Evolutionary conservation across 169 alveolate species (phyloP).

Genomic region (Plasmodium inui): DNA sequence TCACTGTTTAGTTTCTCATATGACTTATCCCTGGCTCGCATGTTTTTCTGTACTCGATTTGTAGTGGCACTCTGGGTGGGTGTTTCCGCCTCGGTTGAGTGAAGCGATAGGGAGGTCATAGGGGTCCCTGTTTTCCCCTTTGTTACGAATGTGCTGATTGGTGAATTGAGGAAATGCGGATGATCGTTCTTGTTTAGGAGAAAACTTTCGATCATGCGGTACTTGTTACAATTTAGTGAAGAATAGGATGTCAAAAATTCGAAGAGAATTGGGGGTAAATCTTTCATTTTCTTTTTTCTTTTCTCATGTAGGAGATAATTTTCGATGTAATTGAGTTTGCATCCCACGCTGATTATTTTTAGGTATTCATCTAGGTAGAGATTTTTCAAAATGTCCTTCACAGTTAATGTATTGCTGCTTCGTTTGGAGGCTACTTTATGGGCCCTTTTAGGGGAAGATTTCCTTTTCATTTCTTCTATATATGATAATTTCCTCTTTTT

Average conservation of each 20-base stretch:
- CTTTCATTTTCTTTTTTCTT: slow-evolving; percentile 54
- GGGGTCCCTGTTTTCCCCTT: background rate
- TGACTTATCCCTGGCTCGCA: background rate
- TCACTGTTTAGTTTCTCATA: background rate
- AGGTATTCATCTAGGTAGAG: slow-evolving; percentile 55
- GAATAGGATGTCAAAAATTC: slow-evolving; percentile 75
- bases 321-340: slow-evolving; percentile 66
- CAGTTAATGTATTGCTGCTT: background rate
- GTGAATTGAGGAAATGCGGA: background rate
- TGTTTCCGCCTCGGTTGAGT: background rate
- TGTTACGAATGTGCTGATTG: background rate
- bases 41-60: background rate
- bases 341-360: slow-evolving; percentile 54
- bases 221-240: slow-evolving; percentile 25
- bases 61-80: background rate
- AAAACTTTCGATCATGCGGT: slow-evolving; percentile 32
- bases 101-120: background rate
- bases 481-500: slow-evolving; percentile 26
- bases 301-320: slow-evolving; percentile 37
- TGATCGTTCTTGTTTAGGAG: slow-evolving; percentile 12
- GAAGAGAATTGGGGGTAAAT: slow-evolving; percentile 42
- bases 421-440: background rate
- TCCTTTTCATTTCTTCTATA: background rate
- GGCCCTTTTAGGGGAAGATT: background rate
- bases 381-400: slow-evolving; percentile 57